Conservation (phyloP, 1,284 basidiomycete species). For the Sporisorium iseilematis-ciliati region DNA sequence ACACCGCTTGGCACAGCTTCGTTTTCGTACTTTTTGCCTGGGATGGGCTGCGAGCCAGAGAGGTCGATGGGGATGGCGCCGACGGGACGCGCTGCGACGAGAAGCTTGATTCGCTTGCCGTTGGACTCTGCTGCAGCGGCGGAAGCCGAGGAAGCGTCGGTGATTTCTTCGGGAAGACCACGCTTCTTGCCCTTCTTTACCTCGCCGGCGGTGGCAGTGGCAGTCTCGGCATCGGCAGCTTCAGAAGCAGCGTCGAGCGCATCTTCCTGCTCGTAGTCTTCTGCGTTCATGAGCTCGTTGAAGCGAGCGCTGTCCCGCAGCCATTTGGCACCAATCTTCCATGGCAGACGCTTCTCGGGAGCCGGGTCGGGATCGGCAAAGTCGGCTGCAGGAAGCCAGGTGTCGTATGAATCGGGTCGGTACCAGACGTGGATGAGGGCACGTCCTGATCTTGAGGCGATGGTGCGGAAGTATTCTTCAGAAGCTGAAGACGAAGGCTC, state of each 20-base stretch:
- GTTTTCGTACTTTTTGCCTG: conserved; percentile 69
- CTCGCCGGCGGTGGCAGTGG: conserved; percentile 19
- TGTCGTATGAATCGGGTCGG: conserved; percentile 70
- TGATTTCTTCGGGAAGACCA: conserved; percentile 65
- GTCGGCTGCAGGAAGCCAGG: conserved; percentile 68
- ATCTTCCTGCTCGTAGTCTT: conserved; percentile 68
- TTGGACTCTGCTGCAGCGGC: conserved; percentile 36
- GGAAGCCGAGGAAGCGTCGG: conserved; percentile 48
- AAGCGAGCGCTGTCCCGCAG: conserved; percentile 63
- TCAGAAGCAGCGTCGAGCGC: conserved; percentile 36
- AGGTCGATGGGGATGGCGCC: conserved; percentile 66
- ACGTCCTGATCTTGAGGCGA: conserved; percentile 59
- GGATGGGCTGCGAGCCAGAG: conserved; percentile 63
- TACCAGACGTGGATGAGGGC: conserved; percentile 70
- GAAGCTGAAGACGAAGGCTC: conserved; percentile 31
- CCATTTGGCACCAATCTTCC: conserved; percentile 64
- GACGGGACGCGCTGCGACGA: conserved; percentile 61
- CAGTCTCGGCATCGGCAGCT: conserved; percentile 30
- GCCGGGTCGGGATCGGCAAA: conserved; percentile 68
- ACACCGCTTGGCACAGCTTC: conserved; percentile 62
- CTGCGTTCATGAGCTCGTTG: conserved; percentile 70
- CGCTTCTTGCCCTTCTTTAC: conserved; percentile 59
- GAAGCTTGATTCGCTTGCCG: conserved; percentile 67
- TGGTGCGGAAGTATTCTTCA: conserved; percentile 67
- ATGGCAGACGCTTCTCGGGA: conserved; percentile 56